Evolutionary conservation across 106 monocot species (phyloP).

Genomic region (Vanilla planifolia): DNA sequence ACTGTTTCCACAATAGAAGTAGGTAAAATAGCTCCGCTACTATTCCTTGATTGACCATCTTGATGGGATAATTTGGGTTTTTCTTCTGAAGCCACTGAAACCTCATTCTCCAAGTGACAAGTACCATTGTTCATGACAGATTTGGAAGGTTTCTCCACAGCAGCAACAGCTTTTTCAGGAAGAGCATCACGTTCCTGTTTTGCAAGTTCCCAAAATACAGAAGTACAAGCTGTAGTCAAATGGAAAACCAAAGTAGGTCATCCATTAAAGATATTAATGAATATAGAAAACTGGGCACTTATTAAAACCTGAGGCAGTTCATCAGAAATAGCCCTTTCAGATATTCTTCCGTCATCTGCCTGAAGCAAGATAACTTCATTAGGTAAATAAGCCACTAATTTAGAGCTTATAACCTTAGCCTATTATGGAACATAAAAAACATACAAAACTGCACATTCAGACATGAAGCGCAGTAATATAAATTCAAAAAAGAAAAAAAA

Average conservation of each 20-base stretch:
- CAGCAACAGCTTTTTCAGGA: slow-evolving; percentile 13
- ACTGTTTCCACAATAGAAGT: slow-evolving; percentile 8
- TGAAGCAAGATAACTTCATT: slow-evolving; percentile 19
- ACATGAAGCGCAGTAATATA: too few species aligned
- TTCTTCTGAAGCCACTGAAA: slow-evolving; percentile 20
- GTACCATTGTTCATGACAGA: slow-evolving; percentile 40
- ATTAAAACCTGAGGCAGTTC: slow-evolving; percentile 48
- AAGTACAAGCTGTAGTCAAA: slow-evolving; percentile 2
- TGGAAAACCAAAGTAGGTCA: background rate
- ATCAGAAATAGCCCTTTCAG: slow-evolving; percentile 67
- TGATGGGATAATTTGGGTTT: slow-evolving; percentile 15
- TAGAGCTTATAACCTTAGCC: too few species aligned
- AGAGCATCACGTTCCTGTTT: slow-evolving; percentile 30
- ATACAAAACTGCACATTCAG: too few species aligned
- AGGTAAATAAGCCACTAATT: background rate
- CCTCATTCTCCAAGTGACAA: slow-evolving; percentile 26
- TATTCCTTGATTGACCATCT: slow-evolving; percentile 8
- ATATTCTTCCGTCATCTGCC: slow-evolving; percentile 51
- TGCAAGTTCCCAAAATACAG: slow-evolving; percentile 30
- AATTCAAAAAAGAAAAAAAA: too few species aligned
- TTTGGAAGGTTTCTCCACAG: slow-evolving; percentile 10
- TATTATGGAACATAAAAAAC: too few species aligned
- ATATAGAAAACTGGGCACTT: slow-evolving; percentile 1
- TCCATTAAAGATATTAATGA: background rate
- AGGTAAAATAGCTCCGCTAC: background rate